Conservation (phyloP, 768 basidiomycete genomes). For the Leucocoprinus sp. region DNA sequence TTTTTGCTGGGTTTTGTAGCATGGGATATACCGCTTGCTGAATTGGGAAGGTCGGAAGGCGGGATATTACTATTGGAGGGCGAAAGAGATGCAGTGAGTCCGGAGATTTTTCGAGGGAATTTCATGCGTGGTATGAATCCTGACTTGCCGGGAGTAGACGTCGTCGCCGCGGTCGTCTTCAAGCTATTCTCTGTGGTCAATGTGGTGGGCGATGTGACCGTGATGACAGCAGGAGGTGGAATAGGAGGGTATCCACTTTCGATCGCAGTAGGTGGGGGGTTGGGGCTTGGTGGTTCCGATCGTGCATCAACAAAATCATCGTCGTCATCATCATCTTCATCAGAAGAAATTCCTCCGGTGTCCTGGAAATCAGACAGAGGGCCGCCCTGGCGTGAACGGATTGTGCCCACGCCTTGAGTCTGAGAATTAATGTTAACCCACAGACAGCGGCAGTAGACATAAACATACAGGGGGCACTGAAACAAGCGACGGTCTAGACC, state of each 20-base stretch:
- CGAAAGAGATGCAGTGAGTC: conserved; percentile 11
- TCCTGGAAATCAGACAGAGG: conserved; percentile 54
- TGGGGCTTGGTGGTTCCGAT: conserved; percentile 14
- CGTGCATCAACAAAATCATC: conserved; percentile 23
- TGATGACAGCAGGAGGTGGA: conserved; percentile 5
- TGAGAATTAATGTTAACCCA: conserved; percentile 20
- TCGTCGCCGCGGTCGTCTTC: conserved; percentile 14
- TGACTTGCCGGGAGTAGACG: conserved; percentile 6
- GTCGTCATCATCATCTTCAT: conserved; percentile 26
- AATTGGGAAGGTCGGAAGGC: neutral
- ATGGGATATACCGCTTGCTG: neutral
- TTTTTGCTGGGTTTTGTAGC: conserved; percentile 3
- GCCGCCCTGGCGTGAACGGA: conserved; percentile 51
- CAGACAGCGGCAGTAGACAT: neutral
- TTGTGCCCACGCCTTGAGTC: conserved; percentile 84
- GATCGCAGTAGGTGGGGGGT: conserved; percentile 11
- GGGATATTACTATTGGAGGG: neutral
- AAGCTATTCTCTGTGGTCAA: conserved; percentile 15
- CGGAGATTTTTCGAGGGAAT: conserved; percentile 14
- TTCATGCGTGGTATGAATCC: conserved; percentile 19
- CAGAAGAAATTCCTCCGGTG: conserved; percentile 64
- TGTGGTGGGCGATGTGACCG: conserved; percentile 15
- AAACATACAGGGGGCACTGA: conserved; percentile 68
- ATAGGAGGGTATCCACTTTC: neutral
- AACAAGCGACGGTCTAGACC: conserved; percentile 57